Evolutionary conservation across 805 yeast genomes (phyloP), one percentile per base, ranked within the genome.

Genomic region (Wickerhamomyces silvicola): DNA sequence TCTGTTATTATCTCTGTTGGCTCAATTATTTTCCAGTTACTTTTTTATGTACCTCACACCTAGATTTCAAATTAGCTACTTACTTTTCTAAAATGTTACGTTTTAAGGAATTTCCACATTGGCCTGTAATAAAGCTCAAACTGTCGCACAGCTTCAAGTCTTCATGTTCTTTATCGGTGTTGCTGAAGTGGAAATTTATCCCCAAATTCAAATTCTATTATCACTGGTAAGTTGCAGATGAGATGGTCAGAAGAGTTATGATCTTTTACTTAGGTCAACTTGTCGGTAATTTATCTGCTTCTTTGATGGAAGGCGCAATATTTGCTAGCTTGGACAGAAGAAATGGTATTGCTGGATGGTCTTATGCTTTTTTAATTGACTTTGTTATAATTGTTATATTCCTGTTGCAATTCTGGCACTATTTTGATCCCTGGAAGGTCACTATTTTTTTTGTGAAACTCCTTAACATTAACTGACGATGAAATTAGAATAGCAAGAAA

Each of bases 31-130:
- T 72, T 78, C 45, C 81, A 78, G 52, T 50, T 80, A 31, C 87
- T 87, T 1, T 76, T 76, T 60, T n/a, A 65, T 75, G 62, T 77
- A 71, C 46, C 45, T 77, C 10, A 57, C 81, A 28, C 74, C 76
- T 27, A 64, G 76, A 21, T 78, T 82, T 6, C 57, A n/a, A n/a
- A n/a, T n/a, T n/a, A n/a, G n/a, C 78, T 36, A 75, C 71, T 38
- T 34, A 50, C 9, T 43, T 56, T 3, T 60, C 72, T 54, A 88
- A 80, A 46, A 45, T 80, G 26, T 61, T 70, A 23, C 81, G 88
- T 90, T 69, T 82, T 0, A 57, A 90, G 69, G 83, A 0, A 58
- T 78, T 35, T 69, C 78, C 39, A 79, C 87, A 1, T 60, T 81
- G 25, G 68, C 68, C 10, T 60, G 71, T 22, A 75, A 64, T 45